Evolutionary conservation across 202 grass and related monocot species (phyloP).

Genomic region (Panicum hallii): DNA sequence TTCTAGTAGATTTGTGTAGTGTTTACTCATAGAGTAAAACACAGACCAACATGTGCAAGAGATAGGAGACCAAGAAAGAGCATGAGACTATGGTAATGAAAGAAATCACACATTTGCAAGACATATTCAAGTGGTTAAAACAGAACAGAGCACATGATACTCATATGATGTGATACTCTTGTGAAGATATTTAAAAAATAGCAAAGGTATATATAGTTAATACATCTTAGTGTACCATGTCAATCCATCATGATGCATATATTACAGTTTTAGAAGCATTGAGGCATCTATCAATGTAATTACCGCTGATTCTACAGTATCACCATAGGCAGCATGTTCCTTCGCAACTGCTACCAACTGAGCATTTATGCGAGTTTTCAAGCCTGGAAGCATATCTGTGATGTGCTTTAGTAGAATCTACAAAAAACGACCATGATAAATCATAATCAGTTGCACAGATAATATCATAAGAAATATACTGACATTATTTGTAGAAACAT

Average conservation of each 20-base stretch:
- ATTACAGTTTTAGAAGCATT: slow-evolving; percentile 21
- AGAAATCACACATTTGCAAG: neutral
- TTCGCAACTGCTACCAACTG: slow-evolving; percentile 88
- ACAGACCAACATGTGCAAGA: slow-evolving; percentile 25
- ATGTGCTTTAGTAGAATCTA: slow-evolving; percentile 96
- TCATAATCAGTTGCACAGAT: slow-evolving; percentile 25
- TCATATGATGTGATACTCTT: slow-evolving; percentile 12
- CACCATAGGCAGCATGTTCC: slow-evolving; percentile 89
- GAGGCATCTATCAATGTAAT: slow-evolving; percentile 31
- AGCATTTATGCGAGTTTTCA: slow-evolving; percentile 84
- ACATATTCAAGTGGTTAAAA: neutral
- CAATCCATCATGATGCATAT: slow-evolving; percentile 26
- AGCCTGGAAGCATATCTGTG: slow-evolving; percentile 82
- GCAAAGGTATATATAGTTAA: slow-evolving; percentile 13
- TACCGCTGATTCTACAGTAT: slow-evolving; percentile 86
- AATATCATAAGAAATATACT: slow-evolving; percentile 36
- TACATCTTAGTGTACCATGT: slow-evolving; percentile 12
- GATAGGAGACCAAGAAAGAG: slow-evolving; percentile 26
- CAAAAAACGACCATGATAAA: slow-evolving; percentile 31
- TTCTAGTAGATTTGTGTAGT: neutral
- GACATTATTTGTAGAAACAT: slow-evolving; percentile 37
- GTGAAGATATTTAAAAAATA: slow-evolving; percentile 35
- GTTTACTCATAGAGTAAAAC: neutral
- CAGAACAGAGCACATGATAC: slow-evolving; percentile 12
- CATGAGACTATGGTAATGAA: neutral